Conservation (phyloP, 1,284 basidiomycete genomes). For the Inonotus obliquus region DNA sequence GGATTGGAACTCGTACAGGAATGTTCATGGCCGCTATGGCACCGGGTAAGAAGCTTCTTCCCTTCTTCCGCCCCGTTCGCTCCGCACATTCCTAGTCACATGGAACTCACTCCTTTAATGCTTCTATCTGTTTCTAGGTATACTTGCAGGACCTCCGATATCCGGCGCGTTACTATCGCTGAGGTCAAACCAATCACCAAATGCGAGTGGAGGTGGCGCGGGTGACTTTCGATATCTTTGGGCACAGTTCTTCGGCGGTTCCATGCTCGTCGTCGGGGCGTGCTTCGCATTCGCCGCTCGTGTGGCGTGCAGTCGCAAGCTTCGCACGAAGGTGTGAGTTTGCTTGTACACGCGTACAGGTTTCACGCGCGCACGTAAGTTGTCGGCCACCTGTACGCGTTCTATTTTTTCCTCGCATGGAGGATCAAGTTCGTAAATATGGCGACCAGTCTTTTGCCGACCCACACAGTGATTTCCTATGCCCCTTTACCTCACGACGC, state of each 20-base stretch:
- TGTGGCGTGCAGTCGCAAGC: not conserved
- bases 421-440: not conserved
- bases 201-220: conserved; percentile 1
- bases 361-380: not conserved
- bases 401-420: not conserved
- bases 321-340: conserved; percentile 12
- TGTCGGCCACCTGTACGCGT: not conserved
- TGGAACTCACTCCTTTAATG: not conserved
- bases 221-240: conserved; percentile 15
- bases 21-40: conserved; percentile 20
- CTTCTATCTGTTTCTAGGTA: conserved; percentile 1
- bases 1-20: conserved; percentile 18
- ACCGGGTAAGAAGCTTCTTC: conserved; percentile 7
- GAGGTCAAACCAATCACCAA: not conserved
- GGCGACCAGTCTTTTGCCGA: not conserved
- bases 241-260: conserved; percentile 16
- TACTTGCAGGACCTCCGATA: conserved; percentile 18
- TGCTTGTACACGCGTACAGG: not conserved
- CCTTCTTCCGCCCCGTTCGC: not conserved
- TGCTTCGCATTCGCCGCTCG: conserved; percentile 11
- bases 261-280: conserved; percentile 12
- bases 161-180: conserved; percentile 15
- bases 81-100: not conserved
- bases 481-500: not conserved
- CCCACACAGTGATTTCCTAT: not conserved